Percentiles rank a stretch among this genome's conserved stretches.
Evolutionary conservation across 768 basidiomycete genomes (phyloP).

Genomic region (Sporobolomyces phaffii): DNA sequence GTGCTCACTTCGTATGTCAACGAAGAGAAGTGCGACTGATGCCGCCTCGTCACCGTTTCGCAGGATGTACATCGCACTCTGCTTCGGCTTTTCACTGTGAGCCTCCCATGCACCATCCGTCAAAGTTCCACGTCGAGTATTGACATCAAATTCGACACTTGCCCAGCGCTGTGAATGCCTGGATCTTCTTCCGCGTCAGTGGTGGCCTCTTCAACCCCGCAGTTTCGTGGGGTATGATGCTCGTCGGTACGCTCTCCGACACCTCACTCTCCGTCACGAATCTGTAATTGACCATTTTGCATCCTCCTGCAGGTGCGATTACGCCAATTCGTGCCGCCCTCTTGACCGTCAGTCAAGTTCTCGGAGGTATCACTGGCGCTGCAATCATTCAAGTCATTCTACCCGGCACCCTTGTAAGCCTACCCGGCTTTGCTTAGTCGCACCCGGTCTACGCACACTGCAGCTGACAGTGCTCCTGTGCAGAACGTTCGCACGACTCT

Average conservation of each 20-base stretch:
- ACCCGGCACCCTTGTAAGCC: constrained; percentile 14
- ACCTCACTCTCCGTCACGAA: not conserved
- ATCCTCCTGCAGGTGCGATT: constrained; percentile 15
- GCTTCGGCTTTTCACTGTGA: constrained; percentile 38
- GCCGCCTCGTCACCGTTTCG: too few species aligned
- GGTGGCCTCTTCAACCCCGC: constrained; percentile 34
- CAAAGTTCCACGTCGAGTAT: too few species aligned
- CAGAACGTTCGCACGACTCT: constrained; percentile 30
- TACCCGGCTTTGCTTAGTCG: too few species aligned
- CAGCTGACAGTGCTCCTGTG: constrained; percentile 1
- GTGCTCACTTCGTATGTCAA: not conserved
- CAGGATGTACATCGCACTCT: constrained; percentile 37
- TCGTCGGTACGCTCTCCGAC: constrained; percentile 8
- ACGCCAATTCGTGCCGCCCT: constrained; percentile 29
- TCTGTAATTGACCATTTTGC: not conserved
- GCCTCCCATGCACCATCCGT: too few species aligned
- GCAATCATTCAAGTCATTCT: constrained; percentile 31
- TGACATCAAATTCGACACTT: too few species aligned
- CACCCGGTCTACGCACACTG: too few species aligned
- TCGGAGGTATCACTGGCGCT: constrained; percentile 33
- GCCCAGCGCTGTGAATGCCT: constrained; percentile 11
- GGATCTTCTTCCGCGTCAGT: constrained; percentile 33
- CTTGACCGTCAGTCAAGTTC: constrained; percentile 33
- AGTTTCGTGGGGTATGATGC: constrained; percentile 29
- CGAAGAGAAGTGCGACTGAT: not conserved